A percentile compares a stretch with the other conserved stretches of the same genome.
Evolutionary conservation across 192 early-diverging fungal genomes (phyloP).

Genomic region (Backusella circina): DNA sequence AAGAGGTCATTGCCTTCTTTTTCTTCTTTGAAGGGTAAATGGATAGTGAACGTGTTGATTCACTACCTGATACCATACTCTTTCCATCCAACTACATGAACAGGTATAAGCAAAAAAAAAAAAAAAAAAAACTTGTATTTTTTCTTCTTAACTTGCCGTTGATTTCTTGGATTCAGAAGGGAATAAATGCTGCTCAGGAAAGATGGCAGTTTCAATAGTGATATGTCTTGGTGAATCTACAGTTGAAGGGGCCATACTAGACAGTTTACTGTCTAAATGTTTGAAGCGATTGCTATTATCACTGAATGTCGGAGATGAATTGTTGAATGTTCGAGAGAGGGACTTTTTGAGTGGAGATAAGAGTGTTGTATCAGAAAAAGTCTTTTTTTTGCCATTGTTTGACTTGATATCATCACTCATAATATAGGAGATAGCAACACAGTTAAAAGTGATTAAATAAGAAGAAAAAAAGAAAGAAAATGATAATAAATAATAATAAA

Average conservation of each 20-base stretch:
- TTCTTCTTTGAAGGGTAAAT: slow-evolving; percentile 15
- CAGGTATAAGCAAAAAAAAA: not conserved
- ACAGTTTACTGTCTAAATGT: not conserved
- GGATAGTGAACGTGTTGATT: slow-evolving; percentile 21
- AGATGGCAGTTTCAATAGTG: slow-evolving; percentile 23
- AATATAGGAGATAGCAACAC: no score
- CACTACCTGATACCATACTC: slow-evolving; percentile 22
- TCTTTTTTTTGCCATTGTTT: not conserved
- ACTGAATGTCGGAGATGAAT: not conserved
- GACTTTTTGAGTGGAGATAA: not conserved
- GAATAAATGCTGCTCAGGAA: slow-evolving; percentile 17
- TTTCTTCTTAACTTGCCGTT: not conserved
- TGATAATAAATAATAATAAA: not conserved
- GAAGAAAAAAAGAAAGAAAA: not conserved
- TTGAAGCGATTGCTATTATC: not conserved
- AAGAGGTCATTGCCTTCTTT: slow-evolving; percentile 11
- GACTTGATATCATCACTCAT: not conserved
- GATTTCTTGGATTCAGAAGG: not conserved
- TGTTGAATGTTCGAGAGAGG: slow-evolving; percentile 1
- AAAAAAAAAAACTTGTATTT: not conserved
- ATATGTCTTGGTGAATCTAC: slow-evolving; percentile 17
- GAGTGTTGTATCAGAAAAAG: not conserved
- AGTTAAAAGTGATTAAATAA: not conserved
- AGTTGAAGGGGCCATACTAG: not conserved
- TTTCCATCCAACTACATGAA: slow-evolving; percentile 15